Conservation (phyloP, 495 filamentous ascomycete genomes). For the Tuber brumale region DNA sequence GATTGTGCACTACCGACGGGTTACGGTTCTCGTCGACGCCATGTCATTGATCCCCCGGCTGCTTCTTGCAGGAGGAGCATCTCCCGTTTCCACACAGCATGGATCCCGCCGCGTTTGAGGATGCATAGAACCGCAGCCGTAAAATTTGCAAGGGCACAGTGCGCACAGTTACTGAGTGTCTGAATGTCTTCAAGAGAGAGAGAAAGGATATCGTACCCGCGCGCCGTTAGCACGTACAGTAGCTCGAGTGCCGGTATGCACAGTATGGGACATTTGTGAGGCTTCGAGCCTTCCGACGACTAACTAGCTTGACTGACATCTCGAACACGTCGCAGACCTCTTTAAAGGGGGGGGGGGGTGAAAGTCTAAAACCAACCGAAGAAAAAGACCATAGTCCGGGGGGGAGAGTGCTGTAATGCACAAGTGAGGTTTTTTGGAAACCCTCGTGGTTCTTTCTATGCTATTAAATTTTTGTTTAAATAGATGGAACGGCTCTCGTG, state of each 20-base stretch:
- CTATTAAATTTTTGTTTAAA: not conserved
- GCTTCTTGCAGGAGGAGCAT: slow-evolving; percentile 1
- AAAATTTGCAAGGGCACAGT: not conserved
- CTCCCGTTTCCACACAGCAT: not conserved
- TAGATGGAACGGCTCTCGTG: not conserved
- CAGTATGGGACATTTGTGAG: not conserved
- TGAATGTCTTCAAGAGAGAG: not conserved
- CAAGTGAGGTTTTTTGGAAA: not conserved
- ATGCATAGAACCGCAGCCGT: not conserved
- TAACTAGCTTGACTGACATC: not conserved
- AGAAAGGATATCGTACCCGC: slow-evolving; percentile 1
- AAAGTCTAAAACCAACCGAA: not conserved
- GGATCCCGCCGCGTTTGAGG: not conserved
- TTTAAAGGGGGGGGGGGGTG: not conserved
- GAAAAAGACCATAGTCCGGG: not conserved
- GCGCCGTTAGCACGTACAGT: not conserved
- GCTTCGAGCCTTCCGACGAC: not conserved
- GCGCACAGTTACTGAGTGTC: not conserved
- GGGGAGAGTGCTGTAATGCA: not conserved
- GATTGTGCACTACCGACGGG: not conserved
- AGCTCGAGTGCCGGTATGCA: not conserved
- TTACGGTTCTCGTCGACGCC: not conserved
- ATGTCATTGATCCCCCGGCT: not conserved
- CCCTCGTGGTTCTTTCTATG: not conserved
- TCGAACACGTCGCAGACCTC: not conserved